Evolutionary conservation across 2,329 filamentous ascomycete genomes (phyloP).

Genomic region (Bipolaris bicolor): DNA sequence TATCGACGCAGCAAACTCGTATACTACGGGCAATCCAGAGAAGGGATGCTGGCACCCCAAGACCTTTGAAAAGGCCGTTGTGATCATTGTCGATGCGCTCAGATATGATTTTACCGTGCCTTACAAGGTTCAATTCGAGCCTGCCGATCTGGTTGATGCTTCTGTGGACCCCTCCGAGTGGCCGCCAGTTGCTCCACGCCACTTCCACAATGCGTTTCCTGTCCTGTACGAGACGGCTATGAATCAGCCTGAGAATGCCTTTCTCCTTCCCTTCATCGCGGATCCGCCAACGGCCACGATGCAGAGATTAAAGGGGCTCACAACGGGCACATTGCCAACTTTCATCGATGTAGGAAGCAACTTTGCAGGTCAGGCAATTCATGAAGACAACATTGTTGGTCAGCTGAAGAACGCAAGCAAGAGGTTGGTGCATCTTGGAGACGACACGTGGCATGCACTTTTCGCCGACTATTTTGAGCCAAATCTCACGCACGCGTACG

Average conservation of each 20-base stretch:
- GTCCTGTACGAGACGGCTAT: slow-evolving; percentile 83
- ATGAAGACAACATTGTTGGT: slow-evolving; percentile 81
- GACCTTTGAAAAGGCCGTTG: slow-evolving; percentile 87
- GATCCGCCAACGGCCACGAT: slow-evolving; percentile 94
- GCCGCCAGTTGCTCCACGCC: slow-evolving; percentile 51
- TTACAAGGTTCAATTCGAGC: slow-evolving; percentile 61
- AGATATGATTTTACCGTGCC: slow-evolving; percentile 97
- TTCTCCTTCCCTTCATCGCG: slow-evolving; percentile 93
- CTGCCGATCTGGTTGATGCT: slow-evolving; percentile 36
- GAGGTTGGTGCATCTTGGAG: slow-evolving; percentile 90
- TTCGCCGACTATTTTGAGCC: slow-evolving; percentile 94
- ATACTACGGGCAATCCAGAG: slow-evolving; percentile 51
- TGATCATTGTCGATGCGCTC: slow-evolving; percentile 90
- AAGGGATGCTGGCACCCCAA: slow-evolving; percentile 95
- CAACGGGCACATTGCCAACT: slow-evolving; percentile 91
- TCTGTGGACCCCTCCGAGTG: slow-evolving; percentile 21
- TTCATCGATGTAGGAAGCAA: slow-evolving; percentile 94
- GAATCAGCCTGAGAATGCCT: slow-evolving; percentile 77
- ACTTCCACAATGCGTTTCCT: slow-evolving; percentile 88
- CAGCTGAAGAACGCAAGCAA: slow-evolving; percentile 70
- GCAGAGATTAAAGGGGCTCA: slow-evolving; percentile 90
- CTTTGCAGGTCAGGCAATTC: slow-evolving; percentile 92
- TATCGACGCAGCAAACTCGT: slow-evolving; percentile 54
- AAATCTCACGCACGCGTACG: slow-evolving; percentile 85
- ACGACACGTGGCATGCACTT: slow-evolving; percentile 94